phyloP scores from a whole-genome alignment of 495 filamentous ascomycete species.

The Penicilliopsis zonata region DNA sequence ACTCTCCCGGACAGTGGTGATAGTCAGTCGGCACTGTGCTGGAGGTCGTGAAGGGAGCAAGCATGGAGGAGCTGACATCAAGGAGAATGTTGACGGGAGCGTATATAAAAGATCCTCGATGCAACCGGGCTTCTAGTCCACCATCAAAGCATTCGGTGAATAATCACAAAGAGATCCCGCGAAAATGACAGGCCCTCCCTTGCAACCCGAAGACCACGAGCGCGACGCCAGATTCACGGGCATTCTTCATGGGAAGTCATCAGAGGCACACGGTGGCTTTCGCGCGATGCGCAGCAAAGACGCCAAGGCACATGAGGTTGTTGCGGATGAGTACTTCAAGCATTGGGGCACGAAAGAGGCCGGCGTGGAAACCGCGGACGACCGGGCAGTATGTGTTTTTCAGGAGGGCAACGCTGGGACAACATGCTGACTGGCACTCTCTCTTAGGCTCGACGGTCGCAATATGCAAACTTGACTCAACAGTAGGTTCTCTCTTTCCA shows the following conservation, averaged over 20 bases:
- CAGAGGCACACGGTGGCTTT: constrained; percentile 59
- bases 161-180: too few relatives aligned
- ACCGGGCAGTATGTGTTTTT: constrained; percentile 71
- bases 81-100: too few relatives aligned
- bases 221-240: constrained; percentile 93
- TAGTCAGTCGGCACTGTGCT: too few relatives aligned
- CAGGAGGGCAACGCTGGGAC: too few relatives aligned
- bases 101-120: too few relatives aligned
- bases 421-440: too few relatives aligned
- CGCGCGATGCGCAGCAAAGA: constrained; percentile 80
- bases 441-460: constrained; percentile 61
- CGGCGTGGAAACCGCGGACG: constrained; percentile 67
- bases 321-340: constrained; percentile 98
- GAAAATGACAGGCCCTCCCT: constrained; percentile 56
- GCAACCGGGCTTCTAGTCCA: too few relatives aligned
- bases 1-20: too few relatives aligned
- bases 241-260: constrained; percentile 79
- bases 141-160: too few relatives aligned
- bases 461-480: constrained; percentile 91
- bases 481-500: constrained; percentile 53
- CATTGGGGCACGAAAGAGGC: constrained; percentile 93
- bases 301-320: constrained; percentile 67
- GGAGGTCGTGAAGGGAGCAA: too few relatives aligned
- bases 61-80: too few relatives aligned
- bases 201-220: constrained; percentile 75